A percentile compares a stretch with the other conserved stretches of the same genome.
Evolutionary conservation across 768 basidiomycete genomes (phyloP).

Genomic region (Boletales sp.): DNA sequence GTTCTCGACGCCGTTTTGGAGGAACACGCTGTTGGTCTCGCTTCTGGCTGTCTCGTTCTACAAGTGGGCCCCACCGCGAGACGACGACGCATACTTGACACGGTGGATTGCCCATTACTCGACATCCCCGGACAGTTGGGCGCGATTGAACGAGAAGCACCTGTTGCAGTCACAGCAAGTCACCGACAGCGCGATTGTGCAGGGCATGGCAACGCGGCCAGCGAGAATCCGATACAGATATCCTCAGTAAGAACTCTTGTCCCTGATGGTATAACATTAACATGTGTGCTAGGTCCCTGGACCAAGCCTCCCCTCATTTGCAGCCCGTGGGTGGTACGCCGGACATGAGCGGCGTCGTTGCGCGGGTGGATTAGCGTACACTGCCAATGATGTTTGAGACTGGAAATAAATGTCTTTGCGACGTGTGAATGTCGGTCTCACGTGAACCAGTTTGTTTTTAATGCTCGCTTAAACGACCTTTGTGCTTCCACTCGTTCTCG

Average conservation of each 20-base stretch:
- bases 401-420: background rate
- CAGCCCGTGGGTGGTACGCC: conserved; percentile 51
- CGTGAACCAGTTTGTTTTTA: conserved; percentile 19
- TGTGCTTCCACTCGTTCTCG: background rate
- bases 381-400: background rate
- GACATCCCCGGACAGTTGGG: conserved; percentile 53
- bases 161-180: conserved; percentile 41
- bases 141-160: conserved; percentile 54
- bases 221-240: conserved; percentile 61
- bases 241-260: conserved; percentile 59
- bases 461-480: background rate
- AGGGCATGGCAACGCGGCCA: conserved; percentile 42
- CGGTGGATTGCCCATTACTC: conserved; percentile 60
- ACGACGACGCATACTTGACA: conserved; percentile 61
- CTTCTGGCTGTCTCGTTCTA: conserved; percentile 52
- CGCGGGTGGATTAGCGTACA: conserved; percentile 27
- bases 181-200: conserved; percentile 37
- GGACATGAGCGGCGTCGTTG: conserved; percentile 33
- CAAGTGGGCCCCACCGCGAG: conserved; percentile 64
- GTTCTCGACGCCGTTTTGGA: conserved; percentile 66
- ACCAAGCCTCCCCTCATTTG: conserved; percentile 58
- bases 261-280: conserved; percentile 1
- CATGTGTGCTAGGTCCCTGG: conserved; percentile 43
- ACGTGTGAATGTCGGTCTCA: conserved; percentile 5
- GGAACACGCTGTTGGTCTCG: conserved; percentile 52